Evolutionary conservation across 2,329 filamentous ascomycete genomes (phyloP).

Genomic region (Diaporthe vaccinii): DNA sequence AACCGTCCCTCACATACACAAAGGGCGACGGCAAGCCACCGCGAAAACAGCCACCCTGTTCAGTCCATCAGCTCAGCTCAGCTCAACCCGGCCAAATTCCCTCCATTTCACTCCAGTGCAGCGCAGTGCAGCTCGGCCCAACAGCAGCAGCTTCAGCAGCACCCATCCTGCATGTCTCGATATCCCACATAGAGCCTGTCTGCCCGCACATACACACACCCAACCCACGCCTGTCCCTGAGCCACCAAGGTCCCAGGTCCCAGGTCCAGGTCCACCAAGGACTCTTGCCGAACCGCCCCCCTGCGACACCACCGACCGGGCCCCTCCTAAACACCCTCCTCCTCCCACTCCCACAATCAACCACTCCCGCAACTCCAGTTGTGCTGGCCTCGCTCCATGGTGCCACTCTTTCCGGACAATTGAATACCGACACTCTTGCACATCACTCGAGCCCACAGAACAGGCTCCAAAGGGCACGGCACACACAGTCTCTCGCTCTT

Average conservation of each 20-base stretch:
- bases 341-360: neutral
- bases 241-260: slow-evolving; percentile 17
- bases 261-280: slow-evolving; percentile 22
- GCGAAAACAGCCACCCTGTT: neutral
- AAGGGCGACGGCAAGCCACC: slow-evolving; percentile 20
- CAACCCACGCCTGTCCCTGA: slow-evolving; percentile 22
- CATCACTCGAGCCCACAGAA: slow-evolving; percentile 26
- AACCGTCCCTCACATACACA: neutral
- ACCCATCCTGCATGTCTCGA: slow-evolving; percentile 23
- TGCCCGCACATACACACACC: neutral
- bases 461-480: neutral
- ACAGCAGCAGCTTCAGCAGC: neutral
- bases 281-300: slow-evolving; percentile 30
- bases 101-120: neutral
- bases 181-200: slow-evolving; percentile 1
- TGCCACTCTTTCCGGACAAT: slow-evolving; percentile 25
- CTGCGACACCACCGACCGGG: slow-evolving; percentile 20
- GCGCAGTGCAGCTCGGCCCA: slow-evolving; percentile 2
- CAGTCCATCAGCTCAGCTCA: neutral
- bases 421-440: slow-evolving; percentile 19
- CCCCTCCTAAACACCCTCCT: slow-evolving; percentile 27
- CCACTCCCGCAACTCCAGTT: slow-evolving; percentile 22
- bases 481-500: neutral
- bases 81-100: neutral
- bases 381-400: slow-evolving; percentile 28